phyloP scores from a whole-genome alignment of 1,139 yeast species.

The Yamadazyma epiphylla region DNA sequence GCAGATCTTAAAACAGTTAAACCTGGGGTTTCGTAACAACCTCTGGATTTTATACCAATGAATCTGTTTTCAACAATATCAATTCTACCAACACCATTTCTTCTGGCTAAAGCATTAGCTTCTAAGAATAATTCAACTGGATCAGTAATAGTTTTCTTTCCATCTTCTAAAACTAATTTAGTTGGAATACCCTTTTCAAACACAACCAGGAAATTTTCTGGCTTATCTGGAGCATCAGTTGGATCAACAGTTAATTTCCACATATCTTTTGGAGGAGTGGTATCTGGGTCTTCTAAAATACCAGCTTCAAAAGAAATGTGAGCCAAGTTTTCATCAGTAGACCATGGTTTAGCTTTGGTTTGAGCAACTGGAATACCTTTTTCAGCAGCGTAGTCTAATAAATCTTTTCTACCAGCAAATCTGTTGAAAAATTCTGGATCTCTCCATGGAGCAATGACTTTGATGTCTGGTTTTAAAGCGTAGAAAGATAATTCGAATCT shows the following conservation, averaged over 20 bases:
- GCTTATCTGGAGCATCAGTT: constrained; percentile 85
- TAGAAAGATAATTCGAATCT: constrained; percentile 95
- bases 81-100: constrained; percentile 98
- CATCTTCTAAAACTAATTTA: constrained; percentile 68
- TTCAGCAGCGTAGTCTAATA: constrained; percentile 86
- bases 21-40: constrained; percentile 99
- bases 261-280: constrained; percentile 99
- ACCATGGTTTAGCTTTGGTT: constrained; percentile 99
- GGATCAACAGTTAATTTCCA: constrained; percentile 99
- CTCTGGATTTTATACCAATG: constrained; percentile 97
- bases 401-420: constrained; percentile 96
- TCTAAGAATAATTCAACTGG: constrained; percentile 90
- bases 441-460: constrained; percentile 99
- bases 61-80: constrained; percentile 99
- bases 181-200: constrained; percentile 87
- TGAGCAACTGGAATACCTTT: constrained; percentile 93
- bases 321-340: constrained; percentile 98
- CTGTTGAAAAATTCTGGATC: constrained; percentile 90
- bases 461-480: constrained; percentile 95
- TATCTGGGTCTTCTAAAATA: constrained; percentile 95
- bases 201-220: constrained; percentile 81
- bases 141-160: constrained; percentile 60
- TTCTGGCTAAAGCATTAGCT: constrained; percentile 94
- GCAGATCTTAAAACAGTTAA: constrained; percentile 89
- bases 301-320: constrained; percentile 99